Base-by-base conservation (phyloP, 352 stramenopile genomes). In the Saprolegnia diclina region DNA sequence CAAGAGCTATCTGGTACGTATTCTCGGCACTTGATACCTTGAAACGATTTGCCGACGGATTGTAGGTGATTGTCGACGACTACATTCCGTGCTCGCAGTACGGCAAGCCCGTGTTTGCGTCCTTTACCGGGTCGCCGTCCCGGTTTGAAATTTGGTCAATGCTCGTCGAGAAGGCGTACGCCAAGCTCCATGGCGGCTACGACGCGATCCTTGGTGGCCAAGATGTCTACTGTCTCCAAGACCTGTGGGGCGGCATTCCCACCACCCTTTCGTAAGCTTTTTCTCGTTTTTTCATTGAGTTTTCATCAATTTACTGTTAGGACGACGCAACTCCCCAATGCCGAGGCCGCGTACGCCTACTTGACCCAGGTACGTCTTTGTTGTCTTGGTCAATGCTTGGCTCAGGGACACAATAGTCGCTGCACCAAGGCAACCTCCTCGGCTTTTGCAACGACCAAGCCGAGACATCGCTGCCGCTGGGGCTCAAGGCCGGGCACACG, bases 101-200 rank as follows among this genome's bases (percentile, higher is more conserved):
- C 53, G 86, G 84, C 22, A 94, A 92, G 68, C 86, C 86, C 18
- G 84, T 92, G 4, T 94, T 94, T 46, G 86, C 77, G 6, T 90
- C 84, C 29, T 92, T 94, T 69, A 94, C 85, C 1, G 85, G 85
- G 55, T 84, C 72, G 72, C 88, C 86, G 62, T 81, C 73, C 45
- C 91, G 91, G 72, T 92, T 92, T 74, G 92, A 98, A 74, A 87
- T 98, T 54, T 98, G 92, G 94, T 91, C 91, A 16, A 65, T 97
- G 53, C 77, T 98, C 22, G 72, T 98, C 19, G 94, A 98, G 73
- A 98, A 98, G 71, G 92, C 92, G n/a, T 98, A 97, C 73, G 91
- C 94, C 0, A 98, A 98, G 68, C 83, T 96, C 35, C 88, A 94
- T 72, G 92, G 92, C 38, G 88, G 81, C 32, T 98, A 98, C 74